phyloP scores from a whole-genome alignment of 169 alveolate species.

The Babesia bovis region DNA sequence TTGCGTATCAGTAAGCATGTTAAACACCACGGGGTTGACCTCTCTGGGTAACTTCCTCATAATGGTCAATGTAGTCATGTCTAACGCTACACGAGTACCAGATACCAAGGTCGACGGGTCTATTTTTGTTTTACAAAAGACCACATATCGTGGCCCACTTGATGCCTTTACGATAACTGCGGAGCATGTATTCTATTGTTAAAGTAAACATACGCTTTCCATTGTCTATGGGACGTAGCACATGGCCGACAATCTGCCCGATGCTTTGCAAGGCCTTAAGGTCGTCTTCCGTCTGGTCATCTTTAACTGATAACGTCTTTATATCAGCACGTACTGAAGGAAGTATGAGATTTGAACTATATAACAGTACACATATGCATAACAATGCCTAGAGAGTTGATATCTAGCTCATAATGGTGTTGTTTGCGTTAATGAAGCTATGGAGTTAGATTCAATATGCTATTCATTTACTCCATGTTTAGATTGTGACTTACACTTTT shows the following conservation, averaged over 20 bases:
- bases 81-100: constrained; percentile 98
- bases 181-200: neutral
- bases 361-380: neutral
- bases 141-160: constrained; percentile 97
- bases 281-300: constrained; percentile 94
- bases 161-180: constrained; percentile 92
- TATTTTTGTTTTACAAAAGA: constrained; percentile 92
- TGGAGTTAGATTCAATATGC: neutral
- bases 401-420: too few species aligned
- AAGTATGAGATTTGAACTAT: neutral
- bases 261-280: constrained; percentile 95
- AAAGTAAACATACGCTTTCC: constrained; percentile 80
- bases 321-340: constrained; percentile 72
- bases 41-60: constrained; percentile 96
- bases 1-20: constrained; percentile 95
- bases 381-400: neutral
- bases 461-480: too few species aligned
- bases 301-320: constrained; percentile 78
- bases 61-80: constrained; percentile 97
- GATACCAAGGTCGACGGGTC: constrained; percentile 88
- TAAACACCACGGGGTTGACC: constrained; percentile 97
- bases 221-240: constrained; percentile 89
- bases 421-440: too few species aligned
- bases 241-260: constrained; percentile 98
- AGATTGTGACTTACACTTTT: constrained; percentile 42